Evolutionary conservation across 371 early-diverging fungal species (phyloP).

Genomic region (Batkoa obscura): DNA sequence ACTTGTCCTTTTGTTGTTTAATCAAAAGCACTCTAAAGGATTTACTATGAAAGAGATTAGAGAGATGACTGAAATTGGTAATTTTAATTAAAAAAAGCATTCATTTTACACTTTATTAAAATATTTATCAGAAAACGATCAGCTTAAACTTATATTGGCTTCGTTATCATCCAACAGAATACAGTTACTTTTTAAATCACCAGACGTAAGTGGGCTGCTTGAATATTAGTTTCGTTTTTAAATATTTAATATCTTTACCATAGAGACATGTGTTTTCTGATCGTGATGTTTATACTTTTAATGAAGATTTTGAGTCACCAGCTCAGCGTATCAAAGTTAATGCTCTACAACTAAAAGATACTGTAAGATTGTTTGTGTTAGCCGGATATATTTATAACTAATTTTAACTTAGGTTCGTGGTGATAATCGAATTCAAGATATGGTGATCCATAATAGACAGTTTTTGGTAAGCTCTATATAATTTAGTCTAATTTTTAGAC

Average conservation of each 20-base stretch:
- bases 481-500: not conserved
- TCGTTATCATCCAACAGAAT: slow-evolving; percentile 66
- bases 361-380: slow-evolving; percentile 10
- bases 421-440: slow-evolving; percentile 39
- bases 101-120: too few species aligned
- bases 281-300: too few species aligned
- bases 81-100: slow-evolving; percentile 3
- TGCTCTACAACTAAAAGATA: slow-evolving; percentile 51
- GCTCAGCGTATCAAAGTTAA: slow-evolving; percentile 81
- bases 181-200: too few species aligned
- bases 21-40: slow-evolving; percentile 18
- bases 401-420: slow-evolving; percentile 21
- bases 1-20: slow-evolving; percentile 52
- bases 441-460: slow-evolving; percentile 60
- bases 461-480: slow-evolving; percentile 23
- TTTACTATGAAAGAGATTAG: slow-evolving; percentile 46
- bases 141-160: slow-evolving; percentile 57
- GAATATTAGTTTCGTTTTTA: too few species aligned
- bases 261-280: too few species aligned
- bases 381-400: slow-evolving; percentile 11
- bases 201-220: too few species aligned
- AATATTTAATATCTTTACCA: too few species aligned
- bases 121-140: slow-evolving; percentile 31
- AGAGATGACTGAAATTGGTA: slow-evolving; percentile 33
- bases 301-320: too few species aligned